A percentile compares a stretch with the other conserved stretches of the same genome.
Conservation (phyloP, 176 grass and related monocot genomes). For the Musa itinerans region DNA sequence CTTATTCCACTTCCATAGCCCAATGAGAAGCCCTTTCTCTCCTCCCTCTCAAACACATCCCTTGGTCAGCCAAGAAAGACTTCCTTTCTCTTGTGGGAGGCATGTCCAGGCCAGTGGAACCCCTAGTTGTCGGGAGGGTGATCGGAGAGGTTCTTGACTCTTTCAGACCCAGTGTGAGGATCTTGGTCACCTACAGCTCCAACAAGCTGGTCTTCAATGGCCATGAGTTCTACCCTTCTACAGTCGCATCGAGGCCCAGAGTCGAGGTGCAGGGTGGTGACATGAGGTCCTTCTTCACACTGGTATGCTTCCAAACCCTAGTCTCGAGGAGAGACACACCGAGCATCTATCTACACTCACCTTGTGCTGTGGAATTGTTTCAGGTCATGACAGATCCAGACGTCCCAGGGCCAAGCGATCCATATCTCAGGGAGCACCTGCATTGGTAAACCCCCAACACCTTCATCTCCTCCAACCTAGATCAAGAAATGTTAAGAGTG, state of each 20-base stretch:
- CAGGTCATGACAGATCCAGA: constrained; percentile 98
- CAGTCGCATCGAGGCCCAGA: constrained; percentile 46
- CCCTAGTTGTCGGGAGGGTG: constrained; percentile 70
- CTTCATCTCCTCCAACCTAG: no score
- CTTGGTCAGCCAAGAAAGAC: not conserved
- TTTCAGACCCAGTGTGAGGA: constrained; percentile 71
- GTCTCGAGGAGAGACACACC: not conserved
- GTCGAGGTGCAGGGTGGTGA: constrained; percentile 72
- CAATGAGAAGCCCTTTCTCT: no score
- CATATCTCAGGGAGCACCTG: constrained; percentile 78
- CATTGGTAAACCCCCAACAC: constrained; percentile 50
- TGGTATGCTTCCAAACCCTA: constrained; percentile 31
- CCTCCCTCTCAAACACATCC: no score
- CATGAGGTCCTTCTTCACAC: constrained; percentile 78
- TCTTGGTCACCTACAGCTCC: constrained; percentile 70
- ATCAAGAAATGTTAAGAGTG: no score
- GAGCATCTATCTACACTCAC: not conserved
- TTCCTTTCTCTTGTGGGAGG: not conserved
- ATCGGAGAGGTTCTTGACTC: constrained; percentile 89
- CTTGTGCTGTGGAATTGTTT: not conserved
- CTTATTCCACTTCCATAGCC: no score
- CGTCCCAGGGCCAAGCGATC: constrained; percentile 92
- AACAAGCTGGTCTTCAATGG: constrained; percentile 80
- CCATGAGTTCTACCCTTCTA: constrained; percentile 74
- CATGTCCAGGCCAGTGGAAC: constrained; percentile 65